Evolutionary conservation across 495 filamentous ascomycete species (phyloP).

Genomic region (Penicillium mononematosum): DNA sequence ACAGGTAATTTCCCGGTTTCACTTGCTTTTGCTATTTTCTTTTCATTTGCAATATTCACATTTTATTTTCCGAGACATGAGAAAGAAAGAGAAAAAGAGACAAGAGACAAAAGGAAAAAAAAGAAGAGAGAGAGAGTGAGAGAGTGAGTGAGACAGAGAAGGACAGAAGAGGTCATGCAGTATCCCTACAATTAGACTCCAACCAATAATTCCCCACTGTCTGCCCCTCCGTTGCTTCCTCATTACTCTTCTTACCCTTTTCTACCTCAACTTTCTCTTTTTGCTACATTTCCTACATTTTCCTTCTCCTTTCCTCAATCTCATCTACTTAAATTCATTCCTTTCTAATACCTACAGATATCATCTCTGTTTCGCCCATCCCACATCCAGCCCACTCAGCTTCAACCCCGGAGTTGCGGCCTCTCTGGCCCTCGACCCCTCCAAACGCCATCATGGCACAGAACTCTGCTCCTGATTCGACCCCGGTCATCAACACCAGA

Average conservation of each 20-base stretch:
- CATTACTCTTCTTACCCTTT: neutral
- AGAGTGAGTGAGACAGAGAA: neutral
- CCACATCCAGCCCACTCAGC: conserved; percentile 21
- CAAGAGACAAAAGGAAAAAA: neutral
- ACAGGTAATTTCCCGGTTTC: neutral
- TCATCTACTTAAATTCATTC: conserved; percentile 4
- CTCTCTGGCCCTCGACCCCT: conserved; percentile 30
- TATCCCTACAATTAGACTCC: conserved; percentile 28
- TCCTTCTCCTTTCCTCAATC: neutral
- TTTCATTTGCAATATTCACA: neutral
- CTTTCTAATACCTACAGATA: conserved; percentile 12
- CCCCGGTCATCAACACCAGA: conserved; percentile 51
- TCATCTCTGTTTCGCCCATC: conserved; percentile 15
- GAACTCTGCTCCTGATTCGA: conserved; percentile 54
- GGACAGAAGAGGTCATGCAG: conserved; percentile 6
- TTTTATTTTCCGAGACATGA: neutral
- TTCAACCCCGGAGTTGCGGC: conserved; percentile 33
- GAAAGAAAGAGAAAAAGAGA: neutral
- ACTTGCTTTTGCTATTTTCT: neutral
- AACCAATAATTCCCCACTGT: conserved; percentile 27
- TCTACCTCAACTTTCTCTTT: neutral
- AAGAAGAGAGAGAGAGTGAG: too few species aligned
- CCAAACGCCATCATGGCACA: conserved; percentile 48
- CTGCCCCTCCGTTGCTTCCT: conserved; percentile 13
- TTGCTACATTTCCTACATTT: neutral